Conservation (phyloP, 805 yeast genomes). For the Hanseniaspora mollemarum region DNA sequence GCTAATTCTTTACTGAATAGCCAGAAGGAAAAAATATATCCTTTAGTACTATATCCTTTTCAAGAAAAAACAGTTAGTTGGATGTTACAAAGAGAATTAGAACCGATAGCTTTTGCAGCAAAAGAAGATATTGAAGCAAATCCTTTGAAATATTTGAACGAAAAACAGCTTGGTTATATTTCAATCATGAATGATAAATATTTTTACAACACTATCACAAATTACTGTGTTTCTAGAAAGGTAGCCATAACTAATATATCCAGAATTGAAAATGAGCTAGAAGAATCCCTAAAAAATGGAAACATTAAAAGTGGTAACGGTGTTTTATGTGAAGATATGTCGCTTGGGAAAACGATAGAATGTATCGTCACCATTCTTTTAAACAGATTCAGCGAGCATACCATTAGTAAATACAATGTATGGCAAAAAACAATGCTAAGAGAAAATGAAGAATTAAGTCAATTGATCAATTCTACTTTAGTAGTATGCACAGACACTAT, state of each 20-base stretch:
- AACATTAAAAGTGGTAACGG: constrained; percentile 35
- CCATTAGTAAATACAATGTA: neutral
- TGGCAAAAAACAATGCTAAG: constrained; percentile 17
- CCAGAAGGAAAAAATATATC: neutral
- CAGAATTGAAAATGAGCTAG: neutral
- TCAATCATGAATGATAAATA: constrained; percentile 2
- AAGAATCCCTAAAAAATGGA: neutral
- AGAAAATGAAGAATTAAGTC: constrained; percentile 15
- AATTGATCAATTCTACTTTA: constrained; percentile 51
- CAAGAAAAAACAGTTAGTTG: constrained; percentile 28
- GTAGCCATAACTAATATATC: constrained; percentile 20
- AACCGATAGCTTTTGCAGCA: neutral
- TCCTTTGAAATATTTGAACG: neutral
- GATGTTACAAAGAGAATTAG: constrained; percentile 26
- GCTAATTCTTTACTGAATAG: neutral
- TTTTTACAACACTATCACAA: constrained; percentile 30
- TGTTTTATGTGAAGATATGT: constrained; percentile 89
- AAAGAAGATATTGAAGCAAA: neutral
- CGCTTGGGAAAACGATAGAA: constrained; percentile 90
- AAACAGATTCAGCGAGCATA: constrained; percentile 30
- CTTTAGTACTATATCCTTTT: constrained; percentile 23
- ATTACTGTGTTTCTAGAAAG: constrained; percentile 21
- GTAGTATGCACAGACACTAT: constrained; percentile 82
- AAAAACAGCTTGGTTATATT: neutral
- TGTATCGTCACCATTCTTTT: constrained; percentile 51